Evolutionary conservation across 116 monocot species (phyloP).

Genomic region (Phalaenopsis hybrid): DNA sequence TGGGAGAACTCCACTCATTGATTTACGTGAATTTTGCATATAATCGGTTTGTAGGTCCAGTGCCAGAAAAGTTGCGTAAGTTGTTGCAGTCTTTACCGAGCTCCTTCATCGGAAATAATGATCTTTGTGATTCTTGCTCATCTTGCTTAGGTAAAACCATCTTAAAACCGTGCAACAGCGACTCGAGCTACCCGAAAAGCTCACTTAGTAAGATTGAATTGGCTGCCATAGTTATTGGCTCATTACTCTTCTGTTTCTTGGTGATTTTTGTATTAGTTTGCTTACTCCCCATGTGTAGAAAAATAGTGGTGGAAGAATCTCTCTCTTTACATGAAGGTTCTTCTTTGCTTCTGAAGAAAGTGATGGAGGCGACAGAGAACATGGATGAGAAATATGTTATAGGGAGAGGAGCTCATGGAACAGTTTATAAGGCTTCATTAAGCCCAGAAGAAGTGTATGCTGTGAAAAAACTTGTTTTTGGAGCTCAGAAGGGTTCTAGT

Average conservation of each 20-base stretch:
- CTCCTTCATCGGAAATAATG: slow-evolving; percentile 69
- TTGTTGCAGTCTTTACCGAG: slow-evolving; percentile 51
- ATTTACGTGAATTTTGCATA: slow-evolving; percentile 61
- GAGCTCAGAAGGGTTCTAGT: slow-evolving; percentile 26
- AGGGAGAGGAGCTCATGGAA: slow-evolving; percentile 81
- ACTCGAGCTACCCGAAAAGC: slow-evolving; percentile 11
- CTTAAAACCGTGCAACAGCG: slow-evolving; percentile 24
- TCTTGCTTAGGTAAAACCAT: slow-evolving; percentile 17
- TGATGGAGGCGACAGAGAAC: slow-evolving; percentile 82
- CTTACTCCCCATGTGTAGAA: slow-evolving; percentile 15
- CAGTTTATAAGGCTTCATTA: slow-evolving; percentile 65
- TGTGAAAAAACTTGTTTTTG: slow-evolving; percentile 62
- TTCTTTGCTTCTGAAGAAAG: slow-evolving; percentile 46
- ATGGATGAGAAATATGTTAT: slow-evolving; percentile 52
- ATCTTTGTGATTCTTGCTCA: slow-evolving; percentile 47
- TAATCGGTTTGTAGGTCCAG: slow-evolving; percentile 55
- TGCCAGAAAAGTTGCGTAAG: slow-evolving; percentile 42
- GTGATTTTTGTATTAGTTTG: slow-evolving; percentile 26
- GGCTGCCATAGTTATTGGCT: slow-evolving; percentile 37
- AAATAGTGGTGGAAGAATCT: slow-evolving; percentile 6
- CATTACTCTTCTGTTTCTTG: slow-evolving; percentile 29
- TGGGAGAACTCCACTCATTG: slow-evolving; percentile 38
- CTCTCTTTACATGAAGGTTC: slow-evolving; percentile 45
- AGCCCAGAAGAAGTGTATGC: slow-evolving; percentile 54
- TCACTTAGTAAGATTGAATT: slow-evolving; percentile 18